These are phyloP conservation scores for Colletotrichum filicis DNA, from an alignment of 2,329 filamentous ascomycete species.

Conservation along the genomic window DNA sequence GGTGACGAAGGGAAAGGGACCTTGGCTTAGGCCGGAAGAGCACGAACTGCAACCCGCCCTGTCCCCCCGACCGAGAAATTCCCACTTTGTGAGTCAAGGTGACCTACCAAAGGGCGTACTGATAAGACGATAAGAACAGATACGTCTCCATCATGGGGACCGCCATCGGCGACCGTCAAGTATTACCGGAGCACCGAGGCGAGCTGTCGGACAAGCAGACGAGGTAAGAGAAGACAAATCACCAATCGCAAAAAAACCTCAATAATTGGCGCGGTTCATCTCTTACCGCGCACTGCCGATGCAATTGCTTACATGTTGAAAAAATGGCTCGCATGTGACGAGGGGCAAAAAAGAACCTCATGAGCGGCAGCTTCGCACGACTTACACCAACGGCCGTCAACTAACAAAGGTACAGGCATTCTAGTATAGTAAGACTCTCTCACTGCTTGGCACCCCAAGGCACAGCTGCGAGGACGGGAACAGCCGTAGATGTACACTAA, in stretches of 20 bases:
- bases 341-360: neutral
- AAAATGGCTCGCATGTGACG: neutral
- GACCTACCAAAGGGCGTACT: slow-evolving; percentile 26
- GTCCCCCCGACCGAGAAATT: slow-evolving; percentile 5
- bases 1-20: slow-evolving; percentile 9
- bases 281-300: too few relatives aligned
- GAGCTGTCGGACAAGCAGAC: slow-evolving; percentile 13
- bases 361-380: neutral
- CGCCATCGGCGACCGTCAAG: slow-evolving; percentile 30
- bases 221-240: neutral
- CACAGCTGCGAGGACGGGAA: slow-evolving; percentile 5
- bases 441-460: neutral
- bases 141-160: slow-evolving; percentile 7
- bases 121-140: slow-evolving; percentile 32
- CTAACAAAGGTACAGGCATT: neutral
- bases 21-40: neutral
- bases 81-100: slow-evolving; percentile 31
- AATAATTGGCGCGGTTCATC: neutral
- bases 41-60: slow-evolving; percentile 17
- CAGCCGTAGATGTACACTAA: neutral
- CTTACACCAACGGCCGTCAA: neutral
- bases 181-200: slow-evolving; percentile 33
- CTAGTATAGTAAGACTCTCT: neutral
- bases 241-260: neutral
- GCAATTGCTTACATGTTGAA: neutral